phyloP scores from a whole-genome alignment of 306 rosid genomes.

The Medicago truncatula region DNA sequence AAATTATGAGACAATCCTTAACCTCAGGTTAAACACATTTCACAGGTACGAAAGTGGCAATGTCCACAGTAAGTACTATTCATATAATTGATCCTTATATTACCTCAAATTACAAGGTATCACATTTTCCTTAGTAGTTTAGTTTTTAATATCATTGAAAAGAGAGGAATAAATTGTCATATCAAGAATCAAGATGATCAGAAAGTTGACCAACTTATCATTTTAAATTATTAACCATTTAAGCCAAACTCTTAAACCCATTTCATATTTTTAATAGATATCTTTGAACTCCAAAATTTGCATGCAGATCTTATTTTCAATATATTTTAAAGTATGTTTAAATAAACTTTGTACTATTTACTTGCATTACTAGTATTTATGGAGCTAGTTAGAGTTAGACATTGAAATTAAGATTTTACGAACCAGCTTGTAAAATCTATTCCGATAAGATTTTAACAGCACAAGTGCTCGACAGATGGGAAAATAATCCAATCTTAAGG shows the following conservation, averaged over 20 bases:
- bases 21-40: not conserved
- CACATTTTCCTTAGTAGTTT: not conserved
- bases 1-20: constrained; percentile 16
- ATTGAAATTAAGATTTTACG: not conserved
- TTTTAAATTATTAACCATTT: no score
- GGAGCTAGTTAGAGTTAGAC: not conserved
- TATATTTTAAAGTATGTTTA: no score
- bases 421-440: not conserved
- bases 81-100: not conserved
- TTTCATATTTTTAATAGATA: no score
- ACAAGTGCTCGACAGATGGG: not conserved
- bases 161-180: not conserved
- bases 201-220: no score
- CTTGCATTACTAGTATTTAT: no score
- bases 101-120: not conserved
- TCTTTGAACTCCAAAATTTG: no score
- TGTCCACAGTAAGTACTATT: not conserved
- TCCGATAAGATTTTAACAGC: not conserved
- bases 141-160: not conserved
- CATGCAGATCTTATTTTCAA: no score
- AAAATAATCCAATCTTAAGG: constrained; percentile 6
- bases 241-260: no score
- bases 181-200: no score
- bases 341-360: no score
- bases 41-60: not conserved